A percentile compares a stretch with the other conserved stretches of the same genome.
phyloP scores from a whole-genome alignment of 2,329 filamentous ascomycete genomes.

The Fusarium chlamydosporum region DNA sequence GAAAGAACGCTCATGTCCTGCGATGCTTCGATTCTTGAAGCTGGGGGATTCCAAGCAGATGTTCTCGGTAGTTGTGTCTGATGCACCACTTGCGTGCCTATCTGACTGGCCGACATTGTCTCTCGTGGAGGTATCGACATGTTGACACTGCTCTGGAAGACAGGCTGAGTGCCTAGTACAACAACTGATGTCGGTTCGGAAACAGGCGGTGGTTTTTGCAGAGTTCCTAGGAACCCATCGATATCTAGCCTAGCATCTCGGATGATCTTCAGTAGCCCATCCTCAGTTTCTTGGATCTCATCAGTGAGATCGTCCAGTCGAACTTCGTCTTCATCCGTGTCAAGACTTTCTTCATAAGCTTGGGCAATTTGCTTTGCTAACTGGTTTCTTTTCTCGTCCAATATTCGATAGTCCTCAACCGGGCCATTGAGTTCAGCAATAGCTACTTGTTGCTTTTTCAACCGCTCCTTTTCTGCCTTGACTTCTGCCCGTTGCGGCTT shows the following conservation, averaged over 20 bases:
- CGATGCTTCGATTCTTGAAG: constrained; percentile 35
- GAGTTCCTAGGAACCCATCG: constrained; percentile 55
- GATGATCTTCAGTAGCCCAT: constrained; percentile 59
- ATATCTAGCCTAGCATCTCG: constrained; percentile 63
- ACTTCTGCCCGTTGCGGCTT: constrained; percentile 63
- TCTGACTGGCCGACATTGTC: constrained; percentile 51
- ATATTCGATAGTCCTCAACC: constrained; percentile 59
- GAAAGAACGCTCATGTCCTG: constrained; percentile 46
- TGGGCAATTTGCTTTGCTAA: constrained; percentile 64
- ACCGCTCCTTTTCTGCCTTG: constrained; percentile 64
- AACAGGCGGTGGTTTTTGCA: constrained; percentile 31
- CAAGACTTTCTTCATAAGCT: constrained; percentile 65
- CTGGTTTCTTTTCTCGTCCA: constrained; percentile 61
- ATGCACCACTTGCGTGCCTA: constrained; percentile 64
- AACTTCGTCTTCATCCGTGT: constrained; percentile 67
- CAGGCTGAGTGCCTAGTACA: constrained; percentile 63
- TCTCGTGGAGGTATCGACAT: constrained; percentile 55
- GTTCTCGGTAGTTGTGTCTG: constrained; percentile 64
- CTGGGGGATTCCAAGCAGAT: constrained; percentile 47
- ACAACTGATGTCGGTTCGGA: constrained; percentile 45
- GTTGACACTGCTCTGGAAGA: constrained; percentile 50
- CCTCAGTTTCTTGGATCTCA: constrained; percentile 61
- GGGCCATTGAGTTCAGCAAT: constrained; percentile 60
- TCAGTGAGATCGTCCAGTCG: constrained; percentile 64
- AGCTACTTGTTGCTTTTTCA: constrained; percentile 63